A percentile compares a stretch with the other conserved stretches of the same genome.
These are phyloP conservation scores for Phytophthora fragariaefolia DNA, from an alignment of 352 stramenopile genomes.

Conservation along the genomic window DNA sequence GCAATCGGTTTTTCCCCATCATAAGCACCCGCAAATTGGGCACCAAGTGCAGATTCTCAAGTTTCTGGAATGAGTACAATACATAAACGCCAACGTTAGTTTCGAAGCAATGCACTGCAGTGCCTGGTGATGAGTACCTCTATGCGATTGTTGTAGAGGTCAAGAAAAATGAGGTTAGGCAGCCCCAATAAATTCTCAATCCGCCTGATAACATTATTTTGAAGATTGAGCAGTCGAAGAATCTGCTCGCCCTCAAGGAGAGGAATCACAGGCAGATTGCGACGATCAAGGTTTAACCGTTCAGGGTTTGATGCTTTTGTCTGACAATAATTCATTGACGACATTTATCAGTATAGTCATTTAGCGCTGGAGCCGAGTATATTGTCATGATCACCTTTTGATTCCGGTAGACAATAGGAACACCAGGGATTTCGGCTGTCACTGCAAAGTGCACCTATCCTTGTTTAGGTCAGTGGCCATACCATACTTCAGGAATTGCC, in stretches of 20 bases:
- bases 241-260: constrained; percentile 91
- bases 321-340: constrained; percentile 21
- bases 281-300: constrained; percentile 90
- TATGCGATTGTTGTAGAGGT: constrained; percentile 94
- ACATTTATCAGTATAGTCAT: not conserved
- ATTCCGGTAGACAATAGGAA: constrained; percentile 77
- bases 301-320: constrained; percentile 76
- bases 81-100: not conserved
- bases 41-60: constrained; percentile 81
- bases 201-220: constrained; percentile 90
- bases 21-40: constrained; percentile 92
- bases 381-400: constrained; percentile 50
- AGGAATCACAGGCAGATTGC: constrained; percentile 79
- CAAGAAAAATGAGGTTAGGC: constrained; percentile 92
- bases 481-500: constrained; percentile 1
- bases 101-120: not conserved
- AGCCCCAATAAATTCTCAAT: constrained; percentile 89
- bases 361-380: too few relatives aligned
- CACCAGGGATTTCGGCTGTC: constrained; percentile 65
- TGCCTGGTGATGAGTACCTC: constrained; percentile 44
- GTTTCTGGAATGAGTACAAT: constrained; percentile 55
- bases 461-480: constrained; percentile 35
- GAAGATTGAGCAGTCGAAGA: constrained; percentile 90
- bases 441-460: constrained; percentile 82
- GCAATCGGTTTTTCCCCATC: constrained; percentile 90